Percentiles rank a stretch among this genome's conserved stretches.
Evolutionary conservation across 441 rosid genomes (phyloP).

Genomic region (Iberis amara): DNA sequence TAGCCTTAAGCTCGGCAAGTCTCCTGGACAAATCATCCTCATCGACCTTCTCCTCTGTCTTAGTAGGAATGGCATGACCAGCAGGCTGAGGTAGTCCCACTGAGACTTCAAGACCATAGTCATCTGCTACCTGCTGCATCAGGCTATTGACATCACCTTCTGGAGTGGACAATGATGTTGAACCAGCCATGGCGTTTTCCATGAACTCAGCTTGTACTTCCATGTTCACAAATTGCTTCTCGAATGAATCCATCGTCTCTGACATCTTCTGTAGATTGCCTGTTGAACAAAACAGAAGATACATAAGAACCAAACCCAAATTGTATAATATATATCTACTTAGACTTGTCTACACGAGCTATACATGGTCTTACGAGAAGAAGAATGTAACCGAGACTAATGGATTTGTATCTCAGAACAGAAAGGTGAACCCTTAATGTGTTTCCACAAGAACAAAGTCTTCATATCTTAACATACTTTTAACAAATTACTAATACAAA

Average conservation of each 20-base stretch:
- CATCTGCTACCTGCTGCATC: slow-evolving; percentile 94
- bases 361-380: neutral
- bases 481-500: too few species aligned
- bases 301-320: slow-evolving; percentile 1
- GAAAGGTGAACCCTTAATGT: too few species aligned
- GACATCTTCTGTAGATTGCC: slow-evolving; percentile 94
- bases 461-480: too few species aligned
- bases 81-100: slow-evolving; percentile 90
- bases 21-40: slow-evolving; percentile 87
- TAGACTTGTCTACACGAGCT: too few species aligned
- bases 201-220: slow-evolving; percentile 93
- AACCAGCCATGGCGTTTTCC: slow-evolving; percentile 97
- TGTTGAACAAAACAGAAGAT: slow-evolving; percentile 24
- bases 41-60: slow-evolving; percentile 67
- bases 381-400: neutral
- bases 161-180: slow-evolving; percentile 81
- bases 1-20: slow-evolving; percentile 84
- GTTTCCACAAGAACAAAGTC: too few species aligned
- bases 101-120: slow-evolving; percentile 82
- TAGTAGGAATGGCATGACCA: slow-evolving; percentile 70
- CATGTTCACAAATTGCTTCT: slow-evolving; percentile 96
- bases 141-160: slow-evolving; percentile 90
- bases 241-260: slow-evolving; percentile 83
- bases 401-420: too few species aligned
- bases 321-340: neutral